These are phyloP conservation scores for Saccharomyces hybrid DNA, from an alignment of 1,139 yeast species.

Conservation along the genomic window DNA sequence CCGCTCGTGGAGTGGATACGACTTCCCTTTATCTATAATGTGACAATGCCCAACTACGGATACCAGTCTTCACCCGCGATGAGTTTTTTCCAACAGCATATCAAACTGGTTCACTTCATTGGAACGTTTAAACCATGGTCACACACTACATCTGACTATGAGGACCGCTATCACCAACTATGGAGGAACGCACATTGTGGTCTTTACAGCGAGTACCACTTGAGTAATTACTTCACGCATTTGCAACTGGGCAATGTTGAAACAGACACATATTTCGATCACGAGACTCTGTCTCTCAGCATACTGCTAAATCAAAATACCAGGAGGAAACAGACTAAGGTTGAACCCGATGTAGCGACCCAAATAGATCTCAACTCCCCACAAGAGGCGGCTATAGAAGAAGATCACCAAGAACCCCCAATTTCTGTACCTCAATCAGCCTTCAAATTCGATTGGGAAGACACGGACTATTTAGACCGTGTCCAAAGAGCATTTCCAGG, in stretches of 20 bases:
- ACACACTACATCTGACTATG: background rate
- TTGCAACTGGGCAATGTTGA: background rate
- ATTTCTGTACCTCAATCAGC: background rate
- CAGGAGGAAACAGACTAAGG: background rate
- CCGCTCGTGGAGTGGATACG: constrained; percentile 45
- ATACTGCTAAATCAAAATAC: background rate
- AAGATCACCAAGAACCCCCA: background rate
- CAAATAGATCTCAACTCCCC: background rate
- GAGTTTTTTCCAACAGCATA: constrained; percentile 46
- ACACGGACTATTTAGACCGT: constrained; percentile 10
- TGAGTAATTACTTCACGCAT: background rate
- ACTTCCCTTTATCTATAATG: constrained; percentile 77
- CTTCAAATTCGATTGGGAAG: constrained; percentile 22
- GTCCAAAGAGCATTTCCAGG: constrained; percentile 23
- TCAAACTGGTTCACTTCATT: constrained; percentile 70
- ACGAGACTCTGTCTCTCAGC: background rate
- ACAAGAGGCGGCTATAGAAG: background rate
- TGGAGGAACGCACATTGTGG: background rate
- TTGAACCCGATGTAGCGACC: background rate
- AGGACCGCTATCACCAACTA: background rate
- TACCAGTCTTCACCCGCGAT: constrained; percentile 81
- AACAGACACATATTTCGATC: background rate
- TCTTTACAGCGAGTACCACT: background rate
- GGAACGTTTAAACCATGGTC: constrained; percentile 82
- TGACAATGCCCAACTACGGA: constrained; percentile 63